Evolutionary conservation across 495 filamentous ascomycete species (phyloP), one percentile per base, ranked within the genome.

Genomic region (Aspergillus coremiiformis): DNA sequence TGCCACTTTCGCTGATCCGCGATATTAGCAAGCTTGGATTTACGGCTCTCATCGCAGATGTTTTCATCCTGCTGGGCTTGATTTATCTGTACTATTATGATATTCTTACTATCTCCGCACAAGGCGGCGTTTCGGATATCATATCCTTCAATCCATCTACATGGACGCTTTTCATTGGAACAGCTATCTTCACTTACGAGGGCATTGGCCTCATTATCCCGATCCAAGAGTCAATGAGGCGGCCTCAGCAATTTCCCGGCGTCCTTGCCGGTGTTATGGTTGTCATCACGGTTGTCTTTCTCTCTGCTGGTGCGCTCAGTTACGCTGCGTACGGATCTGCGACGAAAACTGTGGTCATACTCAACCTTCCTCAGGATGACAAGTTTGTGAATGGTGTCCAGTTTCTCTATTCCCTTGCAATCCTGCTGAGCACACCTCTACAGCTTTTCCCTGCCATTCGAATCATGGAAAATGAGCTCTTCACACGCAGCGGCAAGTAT

Each of bases 131-230:
- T 11, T 76, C 89, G 0, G 93, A 97, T 64, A 86, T 97, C 58
- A 76, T 83, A 49, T 70, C 81, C 52, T 96, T 98, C 76, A 98
- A 98, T 71, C 69, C 82, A 4, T 77, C 83, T 19, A 81, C 86
- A 60, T 98, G 93, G 93, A 95, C 91, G 0, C 80, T 97, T 29
- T 96, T 97, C 67, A 96, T 98, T 60, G 93, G 93, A 57, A 97
- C 93, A 7, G 94, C 93, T 17, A 96, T 98, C 58, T 98, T 98
- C 74, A 98, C 93, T 5, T 98, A 96, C 57, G 93, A 98, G 63
- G 93, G 93, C 17, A 90, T 98, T 56, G 93, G 93, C 17, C 79
- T 98, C n/a, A 95, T 98, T 69, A 96, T 98, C 51, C 93, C 93
- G 3, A 97, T 98, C 51, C 94, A 98, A 69, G 89, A 93, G 62